Percentiles rank a stretch among this genome's conserved stretches.
phyloP scores from a whole-genome alignment of 805 yeast genomes.

The Wickerhamiella alocasiicola region DNA sequence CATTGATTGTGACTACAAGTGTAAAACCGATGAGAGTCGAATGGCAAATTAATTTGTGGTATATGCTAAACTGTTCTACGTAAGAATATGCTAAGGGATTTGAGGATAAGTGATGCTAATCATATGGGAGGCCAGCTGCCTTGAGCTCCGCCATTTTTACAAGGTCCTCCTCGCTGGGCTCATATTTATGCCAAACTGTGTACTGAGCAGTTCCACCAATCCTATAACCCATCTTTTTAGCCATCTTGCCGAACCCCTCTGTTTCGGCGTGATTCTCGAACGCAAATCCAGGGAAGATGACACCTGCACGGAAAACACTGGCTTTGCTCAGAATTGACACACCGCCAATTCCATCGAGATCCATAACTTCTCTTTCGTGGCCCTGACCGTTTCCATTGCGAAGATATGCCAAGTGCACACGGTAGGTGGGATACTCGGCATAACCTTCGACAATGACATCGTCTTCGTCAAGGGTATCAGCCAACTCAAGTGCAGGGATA shows the following conservation, averaged over 20 bases:
- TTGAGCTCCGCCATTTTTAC: conserved; percentile 42
- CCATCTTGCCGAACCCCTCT: conserved; percentile 89
- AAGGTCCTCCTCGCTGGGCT: conserved; percentile 88
- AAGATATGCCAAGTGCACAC: conserved; percentile 90
- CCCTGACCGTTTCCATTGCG: conserved; percentile 94
- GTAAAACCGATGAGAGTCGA: too few relatives aligned
- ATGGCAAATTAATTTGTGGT: too few relatives aligned
- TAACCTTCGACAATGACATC: conserved; percentile 96
- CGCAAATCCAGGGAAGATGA: conserved; percentile 94
- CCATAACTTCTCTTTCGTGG: conserved; percentile 62
- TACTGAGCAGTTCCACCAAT: conserved; percentile 93
- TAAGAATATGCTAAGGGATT: too few relatives aligned
- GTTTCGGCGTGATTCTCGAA: conserved; percentile 96
- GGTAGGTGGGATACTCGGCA: conserved; percentile 95
- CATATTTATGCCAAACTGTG: conserved; percentile 94
- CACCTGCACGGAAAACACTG: conserved; percentile 70
- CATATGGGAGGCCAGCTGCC: conserved; percentile 23
- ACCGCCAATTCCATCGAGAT: conserved; percentile 94
- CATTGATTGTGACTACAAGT: too few relatives aligned
- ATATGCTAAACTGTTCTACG: too few relatives aligned
- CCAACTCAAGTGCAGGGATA: conserved; percentile 44
- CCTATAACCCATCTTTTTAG: conserved; percentile 73
- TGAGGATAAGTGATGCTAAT: too few relatives aligned
- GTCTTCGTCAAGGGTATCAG: conserved; percentile 62
- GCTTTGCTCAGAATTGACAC: conserved; percentile 88